Conservation (phyloP, 352 stramenopile genomes). For the Globisporangium apiculatum region DNA sequence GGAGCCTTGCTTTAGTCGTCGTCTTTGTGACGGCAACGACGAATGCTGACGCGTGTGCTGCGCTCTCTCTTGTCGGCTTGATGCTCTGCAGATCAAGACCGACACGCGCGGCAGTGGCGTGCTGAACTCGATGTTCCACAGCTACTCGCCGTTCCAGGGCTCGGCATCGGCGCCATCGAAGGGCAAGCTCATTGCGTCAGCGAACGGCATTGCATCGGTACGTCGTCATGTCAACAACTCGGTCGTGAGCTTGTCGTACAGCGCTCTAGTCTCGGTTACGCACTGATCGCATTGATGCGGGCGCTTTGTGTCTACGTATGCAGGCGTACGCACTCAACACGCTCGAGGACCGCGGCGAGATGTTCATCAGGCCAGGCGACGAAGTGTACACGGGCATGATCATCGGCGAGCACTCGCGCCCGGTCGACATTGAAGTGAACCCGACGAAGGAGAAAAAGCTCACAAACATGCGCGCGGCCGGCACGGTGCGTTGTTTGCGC, state of each 20-base stretch:
- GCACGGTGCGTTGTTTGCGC: constrained; percentile 37
- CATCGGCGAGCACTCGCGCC: constrained; percentile 94
- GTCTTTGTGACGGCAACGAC: too few relatives aligned
- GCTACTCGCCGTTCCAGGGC: constrained; percentile 87
- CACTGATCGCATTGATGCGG: background rate
- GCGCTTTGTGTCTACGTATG: background rate
- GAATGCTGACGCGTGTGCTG: too few relatives aligned
- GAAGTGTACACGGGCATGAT: constrained; percentile 98
- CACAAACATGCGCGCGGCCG: constrained; percentile 94
- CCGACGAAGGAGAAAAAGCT: constrained; percentile 96
- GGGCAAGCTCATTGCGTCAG: constrained; percentile 79
- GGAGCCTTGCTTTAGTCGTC: background rate
- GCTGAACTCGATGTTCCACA: constrained; percentile 96
- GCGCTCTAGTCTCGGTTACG: too few relatives aligned
- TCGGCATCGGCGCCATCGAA: constrained; percentile 68
- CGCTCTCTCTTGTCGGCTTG: background rate
- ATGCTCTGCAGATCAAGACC: constrained; percentile 84
- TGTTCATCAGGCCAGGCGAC: constrained; percentile 95
- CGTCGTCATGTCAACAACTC: background rate
- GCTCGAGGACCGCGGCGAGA: constrained; percentile 90
- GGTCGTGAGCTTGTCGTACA: too few relatives aligned
- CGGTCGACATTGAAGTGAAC: constrained; percentile 97
- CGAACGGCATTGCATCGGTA: constrained; percentile 61
- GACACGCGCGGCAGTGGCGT: constrained; percentile 94
- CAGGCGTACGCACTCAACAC: constrained; percentile 90